phyloP scores from a whole-genome alignment of 2,329 filamentous ascomycete genomes.

The Amesomyces nigricolor region DNA sequence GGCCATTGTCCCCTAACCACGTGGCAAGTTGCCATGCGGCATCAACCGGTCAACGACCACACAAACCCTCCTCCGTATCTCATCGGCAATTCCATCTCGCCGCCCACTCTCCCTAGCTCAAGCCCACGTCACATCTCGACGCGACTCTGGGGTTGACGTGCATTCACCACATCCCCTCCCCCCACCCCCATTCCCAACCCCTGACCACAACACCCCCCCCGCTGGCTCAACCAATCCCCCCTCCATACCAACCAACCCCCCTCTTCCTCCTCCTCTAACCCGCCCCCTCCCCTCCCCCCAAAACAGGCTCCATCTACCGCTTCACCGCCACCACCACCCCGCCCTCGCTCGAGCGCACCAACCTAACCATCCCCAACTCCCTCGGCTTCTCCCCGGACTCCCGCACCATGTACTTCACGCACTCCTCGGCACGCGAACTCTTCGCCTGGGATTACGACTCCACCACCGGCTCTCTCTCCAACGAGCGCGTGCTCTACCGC shows the following conservation, averaged over 20 bases:
- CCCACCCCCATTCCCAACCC: not conserved
- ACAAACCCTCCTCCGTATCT: not conserved
- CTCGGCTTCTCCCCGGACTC: slow-evolving; percentile 72
- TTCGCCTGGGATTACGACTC: slow-evolving; percentile 68
- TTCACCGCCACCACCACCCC: slow-evolving; percentile 59
- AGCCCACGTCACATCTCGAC: not conserved
- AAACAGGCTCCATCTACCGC: slow-evolving; percentile 64
- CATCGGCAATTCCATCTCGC: not conserved
- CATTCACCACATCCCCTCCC: not conserved
- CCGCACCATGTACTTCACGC: slow-evolving; percentile 75
- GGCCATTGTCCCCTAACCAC: slow-evolving; percentile 7
- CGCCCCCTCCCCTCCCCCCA: not conserved
- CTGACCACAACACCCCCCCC: not conserved
- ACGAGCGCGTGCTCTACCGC: slow-evolving; percentile 67
- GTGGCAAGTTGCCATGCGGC: slow-evolving; percentile 2
- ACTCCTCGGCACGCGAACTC: slow-evolving; percentile 67
- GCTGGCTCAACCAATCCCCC: not conserved
- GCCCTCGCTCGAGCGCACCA: slow-evolving; percentile 54
- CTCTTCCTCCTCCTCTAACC: slow-evolving; percentile 4
- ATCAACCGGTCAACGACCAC: not conserved
- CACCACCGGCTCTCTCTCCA: slow-evolving; percentile 57
- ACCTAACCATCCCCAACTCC: slow-evolving; percentile 76
- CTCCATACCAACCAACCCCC: not conserved
- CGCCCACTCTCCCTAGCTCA: not conserved
- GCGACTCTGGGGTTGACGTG: slow-evolving; percentile 11